Base-by-base conservation (phyloP, 1,284 basidiomycete species). In the Paramarasmius palmivorus region DNA sequence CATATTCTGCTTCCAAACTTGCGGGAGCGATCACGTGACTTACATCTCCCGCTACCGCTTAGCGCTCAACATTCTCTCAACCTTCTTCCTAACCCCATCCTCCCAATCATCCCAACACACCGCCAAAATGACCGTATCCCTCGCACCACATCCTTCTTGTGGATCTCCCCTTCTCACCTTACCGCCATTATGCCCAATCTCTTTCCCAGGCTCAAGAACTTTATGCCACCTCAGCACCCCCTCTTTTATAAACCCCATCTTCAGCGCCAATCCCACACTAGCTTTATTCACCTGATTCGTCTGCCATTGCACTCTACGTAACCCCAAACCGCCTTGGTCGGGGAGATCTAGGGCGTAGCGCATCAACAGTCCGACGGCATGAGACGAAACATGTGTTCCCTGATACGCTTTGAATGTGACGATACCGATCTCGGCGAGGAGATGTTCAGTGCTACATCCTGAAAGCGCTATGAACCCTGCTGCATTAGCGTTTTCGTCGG, bases 21-120 rank as follows among this genome's bases (percentile, higher is more conserved):
- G n/a, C n/a, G n/a, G n/a, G n/a, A n/a, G n/a, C n/a, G n/a, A n/a
- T n/a, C n/a, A n/a, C n/a, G n/a, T n/a, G n/a, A n/a, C n/a, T n/a
- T n/a, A n/a, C n/a, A n/a, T n/a, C n/a, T n/a, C n/a, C n/a, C n/a
- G n/a, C n/a, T n/a, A n/a, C n/a, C n/a, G n/a, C n/a, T n/a, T n/a
- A n/a, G n/a, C n/a, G n/a, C n/a, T 59, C 65, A 75, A 74, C 17
- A 68, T 62, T 19, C 36, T 36, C 39, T 69, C 63, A 12, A 82
- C 75, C 37, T 68, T 68, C 20, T 81, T 79, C 51, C 74, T 71
- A 17, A 70, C 76, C 22, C 74, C 72, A 1, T 64, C 61, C 55
- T 82, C 79, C 86, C 86, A 88, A 50, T 83, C 80, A 56, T 88
- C 86, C 78, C 82, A 86, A 52, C 81, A 86, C 2, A 82, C 25